Base-by-base conservation (phyloP, 78 protist species). In the Cavenderia fasciculata region DNA sequence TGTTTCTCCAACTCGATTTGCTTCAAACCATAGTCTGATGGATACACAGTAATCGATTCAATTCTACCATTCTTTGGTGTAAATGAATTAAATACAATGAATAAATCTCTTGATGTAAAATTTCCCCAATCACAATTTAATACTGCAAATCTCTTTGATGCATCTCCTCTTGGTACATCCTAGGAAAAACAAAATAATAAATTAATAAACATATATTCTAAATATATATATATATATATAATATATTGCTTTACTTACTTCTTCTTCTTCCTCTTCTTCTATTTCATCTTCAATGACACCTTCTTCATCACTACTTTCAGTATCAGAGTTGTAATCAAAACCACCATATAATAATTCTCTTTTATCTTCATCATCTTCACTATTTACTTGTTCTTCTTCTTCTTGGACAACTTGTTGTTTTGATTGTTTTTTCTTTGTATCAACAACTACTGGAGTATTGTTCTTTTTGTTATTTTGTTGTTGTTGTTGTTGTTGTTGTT, bases 1-100 rank as follows among this genome's bases (percentile, higher is more conserved):
- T n/a, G n/a, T n/a, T n/a, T n/a, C n/a, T n/a, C 91, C 59, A 51
- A 29, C 41, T 29, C 84, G 73, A 92, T 75, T 52, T 66, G 92
- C 62, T 77, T 36, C 11, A 43, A 43, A 36, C 97, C 97, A 27
- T 54, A 95, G 25, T 85, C 87, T 0, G 96, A 93, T 29, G 95
- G 95, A 74, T 85, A 94, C 16, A 95, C 49, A 0, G 87, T 56
- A 16, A 95, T 77, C 2, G 38, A 25, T n/a, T 14, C 29, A 8
- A 95, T 18, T 2, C 29, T 19, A 14, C 97, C 97, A 65, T 86
- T 94, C 2, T 57, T 8, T 27, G 96, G 96, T 36, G 27, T 38
- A 44, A 94, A 91, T 23, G 95, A 91, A 25, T 61, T 52, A 29
- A 92, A 51, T 16, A 94, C 21, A 2, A 59, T 61, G 25, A 74